phyloP scores from a whole-genome alignment of 148 eudicot species.

The Fagopyrum homotropicum region DNA sequence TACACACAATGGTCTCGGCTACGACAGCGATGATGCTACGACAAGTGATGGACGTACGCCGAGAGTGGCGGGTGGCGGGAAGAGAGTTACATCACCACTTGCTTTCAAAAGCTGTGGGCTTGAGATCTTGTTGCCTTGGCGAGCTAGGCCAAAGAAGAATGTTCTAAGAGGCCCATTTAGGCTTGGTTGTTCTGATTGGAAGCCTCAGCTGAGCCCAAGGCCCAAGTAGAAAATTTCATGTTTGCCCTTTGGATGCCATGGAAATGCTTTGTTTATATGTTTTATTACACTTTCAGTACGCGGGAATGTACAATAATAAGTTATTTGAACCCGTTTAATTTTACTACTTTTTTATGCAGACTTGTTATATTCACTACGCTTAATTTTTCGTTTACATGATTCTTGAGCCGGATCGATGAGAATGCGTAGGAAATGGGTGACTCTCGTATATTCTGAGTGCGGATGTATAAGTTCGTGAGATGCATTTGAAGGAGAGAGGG shows the following conservation, averaged over 20 bases:
- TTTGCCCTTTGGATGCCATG: neutral
- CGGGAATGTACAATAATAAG: too few species aligned
- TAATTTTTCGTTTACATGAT: too few species aligned
- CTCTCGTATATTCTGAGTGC: too few species aligned
- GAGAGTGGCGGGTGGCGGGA: constrained; percentile 8
- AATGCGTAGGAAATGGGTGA: too few species aligned
- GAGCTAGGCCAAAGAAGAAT: constrained; percentile 38
- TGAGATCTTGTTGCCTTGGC: constrained; percentile 52
- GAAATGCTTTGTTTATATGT: neutral
- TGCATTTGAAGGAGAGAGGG: too few species aligned
- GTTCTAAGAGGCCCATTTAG: constrained; percentile 41
- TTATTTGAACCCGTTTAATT: too few species aligned
- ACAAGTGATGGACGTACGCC: neutral
- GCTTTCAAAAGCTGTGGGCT: constrained; percentile 49
- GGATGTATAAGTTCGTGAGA: too few species aligned
- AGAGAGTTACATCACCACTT: constrained; percentile 17
- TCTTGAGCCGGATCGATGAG: too few species aligned
- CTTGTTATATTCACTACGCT: too few species aligned
- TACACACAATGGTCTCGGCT: neutral
- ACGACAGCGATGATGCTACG: neutral
- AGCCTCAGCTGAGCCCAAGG: constrained; percentile 27
- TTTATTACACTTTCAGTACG: too few species aligned
- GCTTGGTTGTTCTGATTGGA: constrained; percentile 21
- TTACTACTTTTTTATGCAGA: too few species aligned
- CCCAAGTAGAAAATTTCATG: neutral